These are phyloP conservation scores for Aspergillus nanangensis DNA, from an alignment of 495 filamentous ascomycete genomes.

Conservation along the genomic window DNA sequence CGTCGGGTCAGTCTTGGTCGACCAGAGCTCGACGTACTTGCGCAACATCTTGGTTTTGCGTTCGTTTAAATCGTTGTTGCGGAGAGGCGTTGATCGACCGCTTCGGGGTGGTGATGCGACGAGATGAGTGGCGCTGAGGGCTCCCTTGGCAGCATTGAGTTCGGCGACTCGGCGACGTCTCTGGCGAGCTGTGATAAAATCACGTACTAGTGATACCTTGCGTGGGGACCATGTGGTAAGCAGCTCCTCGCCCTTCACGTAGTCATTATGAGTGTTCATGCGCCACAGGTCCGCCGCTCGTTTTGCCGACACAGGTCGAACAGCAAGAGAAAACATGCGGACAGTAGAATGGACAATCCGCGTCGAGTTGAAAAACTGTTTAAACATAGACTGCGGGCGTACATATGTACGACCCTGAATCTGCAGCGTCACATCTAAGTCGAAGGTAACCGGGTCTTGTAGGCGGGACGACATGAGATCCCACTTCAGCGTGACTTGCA, in stretches of 20 bases:
- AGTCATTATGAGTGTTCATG: slow-evolving; percentile 91
- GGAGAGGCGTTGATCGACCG: slow-evolving; percentile 36
- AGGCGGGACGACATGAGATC: slow-evolving; percentile 76
- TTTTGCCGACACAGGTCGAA: slow-evolving; percentile 86
- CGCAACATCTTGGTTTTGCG: slow-evolving; percentile 56
- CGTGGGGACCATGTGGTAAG: slow-evolving; percentile 81
- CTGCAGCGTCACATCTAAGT: slow-evolving; percentile 72
- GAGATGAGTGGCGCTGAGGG: slow-evolving; percentile 49
- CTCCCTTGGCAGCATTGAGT: slow-evolving; percentile 70
- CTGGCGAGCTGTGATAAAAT: slow-evolving; percentile 70
- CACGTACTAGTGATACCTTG: slow-evolving; percentile 79
- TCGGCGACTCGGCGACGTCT: slow-evolving; percentile 68
- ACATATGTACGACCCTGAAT: slow-evolving; percentile 81
- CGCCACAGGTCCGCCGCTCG: slow-evolving; percentile 91
- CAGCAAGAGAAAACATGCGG: slow-evolving; percentile 75
- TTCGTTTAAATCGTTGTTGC: slow-evolving; percentile 45
- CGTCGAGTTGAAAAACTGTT: slow-evolving; percentile 77
- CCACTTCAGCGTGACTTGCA: slow-evolving; percentile 83
- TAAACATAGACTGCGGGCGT: slow-evolving; percentile 79
- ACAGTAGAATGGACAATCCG: slow-evolving; percentile 83
- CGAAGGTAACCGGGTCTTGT: slow-evolving; percentile 78
- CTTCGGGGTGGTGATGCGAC: slow-evolving; percentile 30
- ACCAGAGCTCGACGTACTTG: slow-evolving; percentile 76
- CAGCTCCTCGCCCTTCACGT: slow-evolving; percentile 90
- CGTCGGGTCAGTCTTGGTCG: slow-evolving; percentile 66